Base-by-base conservation (phyloP, 495 filamentous ascomycete species). In the Pyrenopolyporus hunteri region DNA sequence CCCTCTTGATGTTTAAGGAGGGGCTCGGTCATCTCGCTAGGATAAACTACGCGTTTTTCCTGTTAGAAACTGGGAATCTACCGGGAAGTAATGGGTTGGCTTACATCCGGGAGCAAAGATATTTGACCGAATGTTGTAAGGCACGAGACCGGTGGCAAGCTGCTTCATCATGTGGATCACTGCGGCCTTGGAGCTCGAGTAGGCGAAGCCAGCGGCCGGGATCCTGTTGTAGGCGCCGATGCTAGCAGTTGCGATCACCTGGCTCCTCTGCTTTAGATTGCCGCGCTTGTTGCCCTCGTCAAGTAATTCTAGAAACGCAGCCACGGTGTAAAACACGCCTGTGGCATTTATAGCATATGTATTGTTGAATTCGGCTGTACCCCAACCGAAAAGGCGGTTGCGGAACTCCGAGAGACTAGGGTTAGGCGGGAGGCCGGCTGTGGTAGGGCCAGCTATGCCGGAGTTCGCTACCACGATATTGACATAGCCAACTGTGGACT, bases 401-500 rank as follows among this genome's bases (percentile, higher is more conserved):
- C 70, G 57, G 19, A 86, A 71, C 0, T 75, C 67, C 2, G 66
- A 47, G 46, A 79, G 72, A 11, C 78, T 65, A 0, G 80, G 72
- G 17, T 76, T 71, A 4, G 67, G 53, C 4, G 74, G 67, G 6
- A 63, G 22, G 2, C n/a, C 47, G 10, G n/a, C 6, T 10, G 72
- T 69, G 0, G 48, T 47, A 1, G 82, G 79, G 22, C 83, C 85
- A n/a, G 74, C 29, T 11, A 78, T 77, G 3, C 85, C 85, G 6
- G 82, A 78, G 67, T 87, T 88, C 10, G 82, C 81, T 39, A 87
- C 70, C 0, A 87, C 71, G 40, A 88, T 65, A 52, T 87, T 82
- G 45, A 86, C 77, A 48, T 80, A 82, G 29, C 71, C 78, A 5
- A 73, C 76, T 37, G 84, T 78, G 1, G 73, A 66, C 5, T 73